A percentile compares a stretch with the other conserved stretches of the same genome.
Conservation (phyloP, 345 rosid species). For the Triadica sebifera region DNA sequence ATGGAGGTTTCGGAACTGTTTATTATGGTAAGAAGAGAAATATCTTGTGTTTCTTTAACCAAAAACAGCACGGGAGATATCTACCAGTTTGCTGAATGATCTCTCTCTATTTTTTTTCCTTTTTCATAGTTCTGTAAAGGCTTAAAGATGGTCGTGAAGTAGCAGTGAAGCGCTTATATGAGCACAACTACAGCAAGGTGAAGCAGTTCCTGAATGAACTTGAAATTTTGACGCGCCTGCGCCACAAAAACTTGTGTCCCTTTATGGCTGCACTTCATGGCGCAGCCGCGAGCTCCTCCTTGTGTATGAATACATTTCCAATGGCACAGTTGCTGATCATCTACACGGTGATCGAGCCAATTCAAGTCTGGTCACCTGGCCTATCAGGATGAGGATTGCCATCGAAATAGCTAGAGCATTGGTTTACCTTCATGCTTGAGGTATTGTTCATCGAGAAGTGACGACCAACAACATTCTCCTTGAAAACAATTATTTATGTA, state of each 20-base stretch:
- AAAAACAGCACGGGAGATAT: not conserved
- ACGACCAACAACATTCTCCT: conserved; percentile 26
- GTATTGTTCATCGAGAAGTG: conserved; percentile 19
- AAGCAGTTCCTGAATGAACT: conserved; percentile 19
- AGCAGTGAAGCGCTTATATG: conserved; percentile 12
- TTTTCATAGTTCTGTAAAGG: conserved; percentile 8
- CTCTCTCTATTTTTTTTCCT: not conserved
- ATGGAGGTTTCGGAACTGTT: conserved; percentile 15
- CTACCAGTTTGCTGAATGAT: not conserved
- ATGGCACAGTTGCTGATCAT: conserved; percentile 22
- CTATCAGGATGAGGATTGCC: conserved; percentile 24
- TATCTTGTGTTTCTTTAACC: not conserved
- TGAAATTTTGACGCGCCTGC: conserved; percentile 7
- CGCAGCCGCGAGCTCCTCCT: conserved; percentile 19
- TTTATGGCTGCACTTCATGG: conserved; percentile 18
- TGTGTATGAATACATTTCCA: conserved; percentile 22
- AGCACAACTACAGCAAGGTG: conserved; percentile 10
- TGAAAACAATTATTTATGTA: conserved; percentile 16
- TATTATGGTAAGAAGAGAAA: not conserved
- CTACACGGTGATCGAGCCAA: conserved; percentile 8
- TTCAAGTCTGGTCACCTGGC: conserved; percentile 12
- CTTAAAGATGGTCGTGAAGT: conserved; percentile 13
- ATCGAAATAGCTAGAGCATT: conserved; percentile 20
- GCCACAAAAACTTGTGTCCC: conserved; percentile 15
- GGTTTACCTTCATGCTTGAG: conserved; percentile 26